phyloP scores from a whole-genome alignment of 192 early-diverging fungal genomes.

The Coemansia guatemalensis region DNA sequence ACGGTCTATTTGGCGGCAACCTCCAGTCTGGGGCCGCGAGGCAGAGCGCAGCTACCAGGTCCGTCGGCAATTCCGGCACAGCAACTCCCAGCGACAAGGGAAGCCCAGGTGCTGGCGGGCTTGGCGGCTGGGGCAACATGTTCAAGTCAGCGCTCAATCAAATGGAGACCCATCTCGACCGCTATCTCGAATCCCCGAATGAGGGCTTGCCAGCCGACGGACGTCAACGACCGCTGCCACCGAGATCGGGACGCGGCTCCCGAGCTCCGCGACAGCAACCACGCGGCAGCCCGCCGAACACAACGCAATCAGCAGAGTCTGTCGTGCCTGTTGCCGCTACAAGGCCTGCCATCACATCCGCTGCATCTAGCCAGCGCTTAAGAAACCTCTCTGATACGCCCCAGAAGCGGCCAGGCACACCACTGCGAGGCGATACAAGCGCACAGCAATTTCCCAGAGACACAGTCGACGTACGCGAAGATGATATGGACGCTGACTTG shows the following conservation, averaged over 20 bases:
- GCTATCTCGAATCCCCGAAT: conserved; percentile 63
- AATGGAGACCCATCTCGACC: conserved; percentile 75
- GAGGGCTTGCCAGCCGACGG: conserved; percentile 20
- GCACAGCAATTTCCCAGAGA: not conserved
- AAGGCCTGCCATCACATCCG: no score
- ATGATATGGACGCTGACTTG: conserved; percentile 41
- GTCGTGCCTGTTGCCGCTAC: no score
- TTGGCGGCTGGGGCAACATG: conserved; percentile 61
- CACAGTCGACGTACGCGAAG: conserved; percentile 10
- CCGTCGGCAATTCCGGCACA: not conserved
- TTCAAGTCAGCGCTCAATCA: conserved; percentile 73
- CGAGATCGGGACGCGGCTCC: not conserved
- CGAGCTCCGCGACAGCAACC: no score
- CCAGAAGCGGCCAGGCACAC: no score
- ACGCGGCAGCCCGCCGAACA: no score
- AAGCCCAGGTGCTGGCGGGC: not conserved
- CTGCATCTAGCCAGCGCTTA: no score
- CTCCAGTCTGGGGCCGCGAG: conserved; percentile 14
- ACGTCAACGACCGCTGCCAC: conserved; percentile 7
- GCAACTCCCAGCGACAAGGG: not conserved
- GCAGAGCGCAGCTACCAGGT: conserved; percentile 7
- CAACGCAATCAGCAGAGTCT: no score
- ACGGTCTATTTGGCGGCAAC: conserved; percentile 37
- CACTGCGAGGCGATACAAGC: not conserved
- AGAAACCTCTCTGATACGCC: no score